A percentile compares a stretch with the other conserved stretches of the same genome.
phyloP scores from a whole-genome alignment of 495 filamentous ascomycete species.

The Aspergillus saccharolyticus region DNA sequence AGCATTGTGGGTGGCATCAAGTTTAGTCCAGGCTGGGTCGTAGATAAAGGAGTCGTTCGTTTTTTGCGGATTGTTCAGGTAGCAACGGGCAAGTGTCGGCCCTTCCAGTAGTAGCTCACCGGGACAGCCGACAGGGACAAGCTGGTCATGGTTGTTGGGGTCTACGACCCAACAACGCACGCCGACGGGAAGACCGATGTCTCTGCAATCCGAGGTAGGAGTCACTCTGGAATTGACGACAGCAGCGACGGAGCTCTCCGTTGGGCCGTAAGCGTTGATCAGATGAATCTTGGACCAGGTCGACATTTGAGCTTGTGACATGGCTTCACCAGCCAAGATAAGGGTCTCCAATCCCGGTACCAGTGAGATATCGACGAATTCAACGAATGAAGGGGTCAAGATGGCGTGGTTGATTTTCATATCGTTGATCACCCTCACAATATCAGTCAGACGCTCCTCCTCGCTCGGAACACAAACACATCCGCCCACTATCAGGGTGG shows the following conservation, averaged over 20 bases:
- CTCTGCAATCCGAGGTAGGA: constrained; percentile 31
- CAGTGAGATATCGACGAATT: constrained; percentile 38
- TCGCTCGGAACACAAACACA: constrained; percentile 49
- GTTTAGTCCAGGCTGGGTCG: constrained; percentile 35
- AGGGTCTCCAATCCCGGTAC: constrained; percentile 44
- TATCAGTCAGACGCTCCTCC: constrained; percentile 45
- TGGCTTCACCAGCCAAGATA: constrained; percentile 50
- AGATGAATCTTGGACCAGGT: constrained; percentile 52
- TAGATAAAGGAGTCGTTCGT: constrained; percentile 43
- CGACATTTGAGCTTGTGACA: constrained; percentile 46
- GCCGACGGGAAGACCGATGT: constrained; percentile 43
- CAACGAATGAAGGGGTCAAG: constrained; percentile 51
- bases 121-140: constrained; percentile 34
- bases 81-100: constrained; percentile 34
- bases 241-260: constrained; percentile 39
- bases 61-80: constrained; percentile 23
- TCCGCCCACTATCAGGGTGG: constrained; percentile 39
- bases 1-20: constrained; percentile 9
- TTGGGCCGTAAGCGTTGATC: constrained; percentile 59
- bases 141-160: constrained; percentile 16
- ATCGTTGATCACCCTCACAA: constrained; percentile 41
- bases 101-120: constrained; percentile 55
- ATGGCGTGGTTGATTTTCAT: constrained; percentile 40
- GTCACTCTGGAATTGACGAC: constrained; percentile 35
- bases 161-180: constrained; percentile 43